A percentile compares a stretch with the other conserved stretches of the same genome.
These are phyloP conservation scores for Rusavskia elegans DNA, from an alignment of 495 filamentous ascomycete species.

Conservation along the genomic window DNA sequence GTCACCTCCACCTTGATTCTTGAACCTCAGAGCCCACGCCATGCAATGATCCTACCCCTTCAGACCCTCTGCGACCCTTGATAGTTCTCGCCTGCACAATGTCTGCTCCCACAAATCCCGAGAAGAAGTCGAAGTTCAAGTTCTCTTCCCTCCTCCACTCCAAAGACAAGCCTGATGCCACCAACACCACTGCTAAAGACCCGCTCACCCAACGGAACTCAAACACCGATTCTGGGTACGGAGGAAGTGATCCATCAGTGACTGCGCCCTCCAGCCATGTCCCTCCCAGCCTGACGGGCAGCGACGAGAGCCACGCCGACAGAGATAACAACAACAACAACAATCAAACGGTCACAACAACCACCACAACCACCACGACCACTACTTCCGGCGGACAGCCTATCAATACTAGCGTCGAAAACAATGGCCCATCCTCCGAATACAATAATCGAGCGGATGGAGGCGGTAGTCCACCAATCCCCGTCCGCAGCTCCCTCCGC, in stretches of 20 bases:
- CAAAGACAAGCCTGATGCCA: neutral
- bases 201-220: slow-evolving; percentile 1
- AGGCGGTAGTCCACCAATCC: slow-evolving; percentile 2
- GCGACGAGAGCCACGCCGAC: neutral
- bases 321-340: slow-evolving; percentile 9
- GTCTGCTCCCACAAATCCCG: neutral
- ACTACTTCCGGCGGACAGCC: slow-evolving; percentile 6
- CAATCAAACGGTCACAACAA: slow-evolving; percentile 12
- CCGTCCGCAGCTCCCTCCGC: slow-evolving; percentile 1
- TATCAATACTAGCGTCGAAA: slow-evolving; percentile 2
- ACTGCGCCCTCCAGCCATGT: slow-evolving; percentile 4
- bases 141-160: neutral
- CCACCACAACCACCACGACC: slow-evolving; percentile 13
- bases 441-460: slow-evolving; percentile 3
- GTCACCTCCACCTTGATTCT: too few species aligned
- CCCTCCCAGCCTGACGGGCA: slow-evolving; percentile 4
- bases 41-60: neutral
- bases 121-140: neutral
- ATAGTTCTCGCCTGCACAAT: neutral
- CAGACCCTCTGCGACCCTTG: neutral
- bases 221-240: slow-evolving; percentile 11
- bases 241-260: slow-evolving; percentile 8
- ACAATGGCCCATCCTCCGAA: slow-evolving; percentile 1
- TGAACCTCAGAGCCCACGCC: too few species aligned
- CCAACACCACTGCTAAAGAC: slow-evolving; percentile 3